Conservation (phyloP, 257 asterid genomes). For the Solanum appendiculatum region DNA sequence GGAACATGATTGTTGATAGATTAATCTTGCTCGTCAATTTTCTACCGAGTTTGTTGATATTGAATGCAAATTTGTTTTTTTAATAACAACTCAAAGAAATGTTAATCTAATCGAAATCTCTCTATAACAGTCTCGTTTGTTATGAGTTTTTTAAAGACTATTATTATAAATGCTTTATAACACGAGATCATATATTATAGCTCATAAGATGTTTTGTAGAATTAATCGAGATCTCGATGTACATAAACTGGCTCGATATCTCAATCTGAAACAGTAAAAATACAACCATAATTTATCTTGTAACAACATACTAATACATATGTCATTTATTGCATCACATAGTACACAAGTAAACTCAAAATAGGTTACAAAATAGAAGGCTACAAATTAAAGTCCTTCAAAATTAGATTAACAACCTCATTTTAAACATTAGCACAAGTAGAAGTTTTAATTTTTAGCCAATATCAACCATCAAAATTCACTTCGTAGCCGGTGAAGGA, state of each 20-base stretch:
- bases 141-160: no score
- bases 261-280: background rate
- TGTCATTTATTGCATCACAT: background rate
- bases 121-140: no score
- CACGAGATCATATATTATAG: no score
- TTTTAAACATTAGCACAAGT: background rate
- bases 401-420: background rate
- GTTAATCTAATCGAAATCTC: no score
- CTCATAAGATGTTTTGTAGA: no score
- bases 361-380: background rate
- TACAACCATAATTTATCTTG: background rate
- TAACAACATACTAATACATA: background rate
- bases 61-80: no score
- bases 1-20: no score
- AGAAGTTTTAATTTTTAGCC: background rate
- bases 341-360: background rate
- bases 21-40: no score
- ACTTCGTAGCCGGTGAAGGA: constrained; percentile 14
- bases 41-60: no score
- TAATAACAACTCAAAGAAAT: no score
- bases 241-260: background rate
- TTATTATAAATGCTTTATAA: no score
- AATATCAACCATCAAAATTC: background rate
- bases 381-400: background rate
- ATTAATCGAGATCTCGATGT: background rate